Base-by-base conservation (phyloP, 352 stramenopile species). In the Phytophthora palmivora region DNA sequence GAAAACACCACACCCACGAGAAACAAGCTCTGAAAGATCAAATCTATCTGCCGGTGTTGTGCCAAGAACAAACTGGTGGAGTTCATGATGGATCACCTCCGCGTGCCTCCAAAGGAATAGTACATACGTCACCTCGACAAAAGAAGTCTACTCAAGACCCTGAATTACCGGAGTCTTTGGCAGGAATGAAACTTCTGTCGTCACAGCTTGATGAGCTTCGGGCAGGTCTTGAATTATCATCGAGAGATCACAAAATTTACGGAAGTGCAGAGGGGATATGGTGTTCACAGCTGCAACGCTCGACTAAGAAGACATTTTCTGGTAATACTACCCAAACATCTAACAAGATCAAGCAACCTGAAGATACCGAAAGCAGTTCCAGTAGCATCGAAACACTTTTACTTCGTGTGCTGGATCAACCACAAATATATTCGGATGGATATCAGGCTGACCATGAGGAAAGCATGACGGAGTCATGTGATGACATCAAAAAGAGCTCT, bases 171-270 rank as follows among this genome's bases (percentile, higher is more conserved):
- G 44, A 55, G 19, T 47, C 45, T 34, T 72, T 80, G 36, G 43
- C 68, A 18, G 74, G 74, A 1, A 70, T 65, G 12, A 76, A 72
- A 15, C 21, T 83, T 22, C 57, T 82, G 14, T 82, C 76, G 6
- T 72, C 78, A 2, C 75, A 84, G 21, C 30, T 89, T 2, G 48
- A 74, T 2, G 58, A 55, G 14, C 58, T 89, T 10, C 76, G 70
- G 14, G 67, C 61, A 15, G 62, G 63, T 53, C 48, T 84, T 9
- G 38, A 70, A 7, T 39, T 10, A 32, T 54, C 63, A 2, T 46
- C 63, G 15, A 44, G 14, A 38, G 12, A 18, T 16, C 12, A 32
- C 1, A 10, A 43, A 22, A 14, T 43, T 39, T n/a, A 37, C 6
- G 21, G 4, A 48, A 42, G 15, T 5, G 33, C 34, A 43, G 22